These are phyloP conservation scores for Botrytis galanthina DNA, from an alignment of 2,329 filamentous ascomycete species.

Conservation along the genomic window DNA sequence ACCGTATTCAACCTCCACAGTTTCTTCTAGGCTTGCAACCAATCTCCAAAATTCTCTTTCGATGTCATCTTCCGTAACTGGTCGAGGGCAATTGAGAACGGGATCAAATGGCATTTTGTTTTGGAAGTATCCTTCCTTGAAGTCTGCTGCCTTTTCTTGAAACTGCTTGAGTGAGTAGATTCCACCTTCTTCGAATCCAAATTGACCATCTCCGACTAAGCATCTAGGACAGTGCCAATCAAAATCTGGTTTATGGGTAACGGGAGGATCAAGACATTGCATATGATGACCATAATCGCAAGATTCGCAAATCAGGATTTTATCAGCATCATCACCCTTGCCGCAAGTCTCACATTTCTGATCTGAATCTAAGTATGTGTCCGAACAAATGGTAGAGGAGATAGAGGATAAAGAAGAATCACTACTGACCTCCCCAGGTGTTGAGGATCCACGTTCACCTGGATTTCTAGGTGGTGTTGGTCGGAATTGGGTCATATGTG, in stretches of 20 bases:
- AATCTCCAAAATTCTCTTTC: conserved; percentile 96
- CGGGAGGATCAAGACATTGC: conserved; percentile 81
- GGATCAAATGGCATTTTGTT: conserved; percentile 87
- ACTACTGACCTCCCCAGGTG: conserved; percentile 55
- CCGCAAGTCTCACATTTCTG: conserved; percentile 85
- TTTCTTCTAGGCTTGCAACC: conserved; percentile 90
- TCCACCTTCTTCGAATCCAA: conserved; percentile 94
- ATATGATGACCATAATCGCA: conserved; percentile 89
- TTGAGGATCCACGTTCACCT: conserved; percentile 43
- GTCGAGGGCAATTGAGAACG: conserved; percentile 73
- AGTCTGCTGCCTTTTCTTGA: conserved; percentile 91
- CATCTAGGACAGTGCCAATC: conserved; percentile 98
- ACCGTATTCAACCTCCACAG: conserved; percentile 95
- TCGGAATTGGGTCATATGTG: conserved; percentile 92
- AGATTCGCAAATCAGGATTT: conserved; percentile 80
- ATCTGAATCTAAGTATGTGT: conserved; percentile 35
- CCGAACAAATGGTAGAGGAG: conserved; percentile 4
- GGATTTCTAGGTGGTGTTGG: conserved; percentile 69
- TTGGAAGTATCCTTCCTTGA: conserved; percentile 92
- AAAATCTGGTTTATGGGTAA: conserved; percentile 72
- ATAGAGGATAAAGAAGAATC: conserved; percentile 47
- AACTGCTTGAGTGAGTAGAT: conserved; percentile 95
- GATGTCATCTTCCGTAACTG: conserved; percentile 90
- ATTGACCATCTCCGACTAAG: conserved; percentile 92
- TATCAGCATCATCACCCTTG: conserved; percentile 68